phyloP scores from a whole-genome alignment of 192 early-diverging fungal species.

The Lobosporangium transversale region DNA sequence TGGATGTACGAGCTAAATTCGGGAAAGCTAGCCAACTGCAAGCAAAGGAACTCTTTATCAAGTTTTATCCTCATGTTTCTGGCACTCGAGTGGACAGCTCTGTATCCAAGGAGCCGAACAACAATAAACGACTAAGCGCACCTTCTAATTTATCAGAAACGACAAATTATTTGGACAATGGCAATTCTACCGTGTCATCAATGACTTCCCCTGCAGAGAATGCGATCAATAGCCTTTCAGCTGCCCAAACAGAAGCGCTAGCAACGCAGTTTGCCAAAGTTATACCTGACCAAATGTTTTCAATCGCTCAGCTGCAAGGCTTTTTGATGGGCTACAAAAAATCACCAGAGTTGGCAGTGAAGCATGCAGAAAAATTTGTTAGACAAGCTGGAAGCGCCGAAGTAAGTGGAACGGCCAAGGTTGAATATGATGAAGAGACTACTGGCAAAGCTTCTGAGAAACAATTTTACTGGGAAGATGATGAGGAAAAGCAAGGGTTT shows the following conservation, averaged over 20 bases:
- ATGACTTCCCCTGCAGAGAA: background rate
- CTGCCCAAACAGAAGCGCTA: slow-evolving; percentile 24
- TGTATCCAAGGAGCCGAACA: background rate
- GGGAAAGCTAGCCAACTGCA: slow-evolving; percentile 68
- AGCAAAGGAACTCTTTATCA: slow-evolving; percentile 70
- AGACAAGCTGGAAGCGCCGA: slow-evolving; percentile 40
- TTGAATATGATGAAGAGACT: slow-evolving; percentile 28
- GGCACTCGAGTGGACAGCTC: background rate
- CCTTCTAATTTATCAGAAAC: too few species aligned
- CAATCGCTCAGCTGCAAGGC: slow-evolving; percentile 62
- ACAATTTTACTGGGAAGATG: background rate
- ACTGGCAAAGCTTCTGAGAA: background rate
- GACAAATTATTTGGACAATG: background rate
- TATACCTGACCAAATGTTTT: slow-evolving; percentile 57
- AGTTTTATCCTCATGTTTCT: slow-evolving; percentile 64
- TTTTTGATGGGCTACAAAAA: slow-evolving; percentile 64
- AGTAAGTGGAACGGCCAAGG: slow-evolving; percentile 46
- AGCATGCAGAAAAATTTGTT: slow-evolving; percentile 50
- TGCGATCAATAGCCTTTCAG: background rate
- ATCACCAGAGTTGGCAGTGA: slow-evolving; percentile 50
- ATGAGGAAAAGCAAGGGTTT: slow-evolving; percentile 14
- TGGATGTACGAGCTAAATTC: slow-evolving; percentile 68
- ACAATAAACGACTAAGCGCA: too few species aligned
- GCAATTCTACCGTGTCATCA: background rate
- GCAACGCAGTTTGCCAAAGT: slow-evolving; percentile 48